These are phyloP conservation scores for Colletotrichum melonis DNA, from an alignment of 2,329 filamentous ascomycete genomes.

Conservation along the genomic window DNA sequence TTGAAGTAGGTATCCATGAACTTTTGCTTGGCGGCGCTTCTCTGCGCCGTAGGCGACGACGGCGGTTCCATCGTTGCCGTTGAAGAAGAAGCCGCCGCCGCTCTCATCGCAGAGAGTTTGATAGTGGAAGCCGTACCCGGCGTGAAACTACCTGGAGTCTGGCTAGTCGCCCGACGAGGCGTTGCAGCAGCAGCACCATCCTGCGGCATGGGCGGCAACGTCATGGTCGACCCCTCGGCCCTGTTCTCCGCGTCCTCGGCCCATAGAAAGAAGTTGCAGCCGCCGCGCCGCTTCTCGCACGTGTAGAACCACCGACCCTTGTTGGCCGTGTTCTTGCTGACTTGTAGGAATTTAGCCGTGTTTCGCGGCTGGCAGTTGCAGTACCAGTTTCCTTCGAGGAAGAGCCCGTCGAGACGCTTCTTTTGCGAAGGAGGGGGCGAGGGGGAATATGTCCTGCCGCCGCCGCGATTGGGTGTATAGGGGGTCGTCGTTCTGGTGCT, in stretches of 20 bases:
- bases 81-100: slow-evolving; percentile 34
- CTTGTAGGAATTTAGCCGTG: slow-evolving; percentile 48
- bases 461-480: not conserved
- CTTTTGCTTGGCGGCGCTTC: slow-evolving; percentile 35
- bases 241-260: slow-evolving; percentile 48
- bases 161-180: not conserved
- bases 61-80: slow-evolving; percentile 40
- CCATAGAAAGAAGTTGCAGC: slow-evolving; percentile 60
- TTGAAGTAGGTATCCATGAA: slow-evolving; percentile 23
- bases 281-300: slow-evolving; percentile 46
- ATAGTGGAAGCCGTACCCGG: slow-evolving; percentile 30
- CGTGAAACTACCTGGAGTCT: slow-evolving; percentile 22
- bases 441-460: slow-evolving; percentile 1
- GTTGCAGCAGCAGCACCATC: not conserved
- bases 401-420: slow-evolving; percentile 48
- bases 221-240: slow-evolving; percentile 20
- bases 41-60: slow-evolving; percentile 21
- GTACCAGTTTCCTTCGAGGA: slow-evolving; percentile 48
- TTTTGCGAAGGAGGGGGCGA: slow-evolving; percentile 39
- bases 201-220: slow-evolving; percentile 25
- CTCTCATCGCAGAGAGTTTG: not conserved
- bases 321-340: slow-evolving; percentile 52
- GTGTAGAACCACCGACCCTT: slow-evolving; percentile 55
- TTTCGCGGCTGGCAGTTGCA: slow-evolving; percentile 57
- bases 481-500: not conserved